Evolutionary conservation across 2,329 filamentous ascomycete species (phyloP).

Genomic region (Trichoderma polysporum): DNA sequence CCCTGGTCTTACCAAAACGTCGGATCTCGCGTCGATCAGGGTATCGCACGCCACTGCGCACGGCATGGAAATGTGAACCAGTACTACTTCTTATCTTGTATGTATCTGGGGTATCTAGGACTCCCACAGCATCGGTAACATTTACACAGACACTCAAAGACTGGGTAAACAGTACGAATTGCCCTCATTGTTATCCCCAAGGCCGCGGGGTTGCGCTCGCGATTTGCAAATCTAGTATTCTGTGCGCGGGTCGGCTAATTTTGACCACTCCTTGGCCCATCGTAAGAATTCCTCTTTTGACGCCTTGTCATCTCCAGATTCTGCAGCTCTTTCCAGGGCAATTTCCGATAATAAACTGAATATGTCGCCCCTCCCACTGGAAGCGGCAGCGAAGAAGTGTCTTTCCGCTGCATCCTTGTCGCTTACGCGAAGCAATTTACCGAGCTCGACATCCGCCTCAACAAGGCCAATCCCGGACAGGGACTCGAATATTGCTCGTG

Average conservation of each 20-base stretch:
- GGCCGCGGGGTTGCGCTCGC: not conserved
- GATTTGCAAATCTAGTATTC: slow-evolving; percentile 25
- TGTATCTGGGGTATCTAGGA: not conserved
- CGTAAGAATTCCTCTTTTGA: slow-evolving; percentile 26
- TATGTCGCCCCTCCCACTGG: slow-evolving; percentile 28
- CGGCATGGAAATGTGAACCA: not conserved
- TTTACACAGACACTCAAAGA: not conserved
- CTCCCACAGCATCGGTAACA: not conserved
- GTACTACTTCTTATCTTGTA: not conserved
- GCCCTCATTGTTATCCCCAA: not conserved
- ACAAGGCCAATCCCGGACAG: slow-evolving; percentile 26
- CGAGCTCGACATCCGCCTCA: slow-evolving; percentile 33
- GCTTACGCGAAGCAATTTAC: slow-evolving; percentile 26
- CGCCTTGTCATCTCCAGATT: slow-evolving; percentile 20
- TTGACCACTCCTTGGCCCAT: slow-evolving; percentile 39
- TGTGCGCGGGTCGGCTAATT: slow-evolving; percentile 29
- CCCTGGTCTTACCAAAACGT: slow-evolving; percentile 1
- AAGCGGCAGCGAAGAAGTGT: slow-evolving; percentile 31
- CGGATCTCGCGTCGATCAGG: slow-evolving; percentile 7
- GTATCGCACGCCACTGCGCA: not conserved
- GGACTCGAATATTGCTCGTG: slow-evolving; percentile 26
- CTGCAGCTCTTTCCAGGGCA: slow-evolving; percentile 28
- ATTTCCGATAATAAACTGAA: slow-evolving; percentile 34
- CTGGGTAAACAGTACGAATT: not conserved
- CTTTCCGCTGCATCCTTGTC: slow-evolving; percentile 29